Evolutionary conservation across 2,329 filamentous ascomycete species (phyloP), one percentile per base, ranked within the genome.

Genomic region (Epichloe amarillans): DNA sequence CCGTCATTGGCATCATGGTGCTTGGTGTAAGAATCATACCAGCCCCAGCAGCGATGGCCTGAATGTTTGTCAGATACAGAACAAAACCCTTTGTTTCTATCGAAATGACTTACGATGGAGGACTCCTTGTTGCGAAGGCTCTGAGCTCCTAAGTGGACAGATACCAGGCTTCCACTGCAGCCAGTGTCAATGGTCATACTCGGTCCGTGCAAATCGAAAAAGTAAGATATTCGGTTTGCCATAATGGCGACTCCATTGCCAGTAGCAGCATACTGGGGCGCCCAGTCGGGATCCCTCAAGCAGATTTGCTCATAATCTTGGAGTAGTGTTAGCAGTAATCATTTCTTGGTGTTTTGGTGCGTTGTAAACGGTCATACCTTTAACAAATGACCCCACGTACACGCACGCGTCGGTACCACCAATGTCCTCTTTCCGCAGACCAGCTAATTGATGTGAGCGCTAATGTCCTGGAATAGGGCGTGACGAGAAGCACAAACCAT

Each of bases 161-260:
- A 72, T 4, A 78, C 72, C 19, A 81, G 65, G 46, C 73, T 75
- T 11, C 72, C 72, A 23, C 76, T 80, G 60, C 79, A 82, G 19
- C 75, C 79, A 1, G 79, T 81, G 49, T 82, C 77, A 14, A 82
- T 62, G 0, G 75, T 79, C 61, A 80, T 69, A 56, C 74, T 77
- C 2, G 77, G 74, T 0, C 78, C 77, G 12, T 69, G 67, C 15
- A 80, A 63, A 55, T 80, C 71, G 60, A 76, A 78, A 52, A 68
- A 72, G 57, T 79, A 75, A 0, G 75, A 79, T 12, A 80, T 68
- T 0, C 76, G 69, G 57, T 80, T 80, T 3, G 75, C 69, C 61
- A 79, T 67, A 50, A 79, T 74, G 52, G 74, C 72, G 44, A 72
- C 71, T 4, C 72, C 73, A 17, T 72, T 74, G 7, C 76, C 76